Evolutionary conservation across 2,329 filamentous ascomycete genomes (phyloP).

Genomic region (Epichloe coenophiala): DNA sequence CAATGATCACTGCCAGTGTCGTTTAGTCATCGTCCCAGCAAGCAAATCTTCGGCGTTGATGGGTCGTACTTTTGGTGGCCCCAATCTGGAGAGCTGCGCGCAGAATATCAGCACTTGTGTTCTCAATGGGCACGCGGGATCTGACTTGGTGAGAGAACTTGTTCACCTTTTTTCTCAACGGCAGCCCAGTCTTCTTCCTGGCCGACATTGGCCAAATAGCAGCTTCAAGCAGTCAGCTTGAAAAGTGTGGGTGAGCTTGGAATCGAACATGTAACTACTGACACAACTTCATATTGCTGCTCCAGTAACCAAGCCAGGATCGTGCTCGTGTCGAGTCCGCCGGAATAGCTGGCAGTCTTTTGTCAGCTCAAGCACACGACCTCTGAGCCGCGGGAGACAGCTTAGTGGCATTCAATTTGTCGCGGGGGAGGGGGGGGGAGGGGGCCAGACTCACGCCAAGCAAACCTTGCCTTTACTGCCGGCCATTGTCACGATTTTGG

Average conservation of each 20-base stretch:
- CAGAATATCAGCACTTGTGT: neutral
- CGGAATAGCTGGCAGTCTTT: neutral
- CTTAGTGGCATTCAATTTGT: neutral
- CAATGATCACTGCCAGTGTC: slow-evolving; percentile 29
- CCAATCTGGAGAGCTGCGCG: neutral
- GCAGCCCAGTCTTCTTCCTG: slow-evolving; percentile 59
- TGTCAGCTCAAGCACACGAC: neutral
- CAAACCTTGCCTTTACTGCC: slow-evolving; percentile 1
- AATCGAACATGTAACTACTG: neutral
- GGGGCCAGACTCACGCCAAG: neutral
- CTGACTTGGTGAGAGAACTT: slow-evolving; percentile 17
- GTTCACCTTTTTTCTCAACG: slow-evolving; percentile 54
- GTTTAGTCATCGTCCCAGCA: neutral
- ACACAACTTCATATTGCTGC: slow-evolving; percentile 13
- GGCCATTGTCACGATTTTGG: neutral
- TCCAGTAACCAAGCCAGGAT: slow-evolving; percentile 28
- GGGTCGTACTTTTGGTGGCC: neutral
- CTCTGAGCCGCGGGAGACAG: neutral
- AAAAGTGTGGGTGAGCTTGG: slow-evolving; percentile 42
- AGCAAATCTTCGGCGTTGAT: neutral
- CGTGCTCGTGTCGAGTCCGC: slow-evolving; percentile 27
- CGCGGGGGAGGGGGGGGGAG: neutral
- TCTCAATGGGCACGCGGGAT: neutral
- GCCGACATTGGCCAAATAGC: slow-evolving; percentile 21
- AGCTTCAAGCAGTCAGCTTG: neutral